Percentiles rank a stretch among this genome's conserved stretches.
Evolutionary conservation across 2,329 filamentous ascomycete genomes (phyloP).

Genomic region (Myriangium duriaei): DNA sequence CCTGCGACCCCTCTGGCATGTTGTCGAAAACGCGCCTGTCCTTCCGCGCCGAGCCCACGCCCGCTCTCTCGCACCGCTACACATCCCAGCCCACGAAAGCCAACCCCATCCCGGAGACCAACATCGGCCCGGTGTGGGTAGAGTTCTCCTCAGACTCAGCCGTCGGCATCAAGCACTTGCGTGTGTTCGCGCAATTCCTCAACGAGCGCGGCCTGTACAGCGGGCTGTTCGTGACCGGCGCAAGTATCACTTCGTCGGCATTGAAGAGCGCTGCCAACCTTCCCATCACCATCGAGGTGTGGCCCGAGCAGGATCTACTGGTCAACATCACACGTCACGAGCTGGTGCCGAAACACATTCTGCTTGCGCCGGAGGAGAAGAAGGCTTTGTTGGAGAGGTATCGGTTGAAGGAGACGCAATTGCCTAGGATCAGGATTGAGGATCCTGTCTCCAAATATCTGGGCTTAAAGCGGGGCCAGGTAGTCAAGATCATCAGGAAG

Average conservation of each 20-base stretch:
- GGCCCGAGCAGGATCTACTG: slow-evolving; percentile 86
- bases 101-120: slow-evolving; percentile 46
- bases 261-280: slow-evolving; percentile 73
- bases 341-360: slow-evolving; percentile 83
- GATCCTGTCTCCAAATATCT: slow-evolving; percentile 90
- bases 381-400: slow-evolving; percentile 73
- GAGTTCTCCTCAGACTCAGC: slow-evolving; percentile 74
- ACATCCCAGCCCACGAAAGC: slow-evolving; percentile 56
- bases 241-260: slow-evolving; percentile 71
- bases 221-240: slow-evolving; percentile 79
- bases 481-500: slow-evolving; percentile 95
- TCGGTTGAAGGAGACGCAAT: slow-evolving; percentile 90
- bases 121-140: slow-evolving; percentile 77
- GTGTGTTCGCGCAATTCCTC: slow-evolving; percentile 74
- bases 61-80: slow-evolving; percentile 74
- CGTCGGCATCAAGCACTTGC: slow-evolving; percentile 86
- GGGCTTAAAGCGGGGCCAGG: slow-evolving; percentile 78
- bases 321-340: slow-evolving; percentile 99
- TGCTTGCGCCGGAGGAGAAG: slow-evolving; percentile 87
- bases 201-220: slow-evolving; percentile 70
- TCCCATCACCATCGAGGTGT: slow-evolving; percentile 78
- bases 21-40: slow-evolving; percentile 70
- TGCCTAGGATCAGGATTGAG: slow-evolving; percentile 79
- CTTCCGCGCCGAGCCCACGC: slow-evolving; percentile 76
- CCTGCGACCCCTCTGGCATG: slow-evolving; percentile 57